Percentiles rank a stretch among this genome's conserved stretches.
Evolutionary conservation across 2,329 filamentous ascomycete species (phyloP).

Genomic region (Claviceps capensis): DNA sequence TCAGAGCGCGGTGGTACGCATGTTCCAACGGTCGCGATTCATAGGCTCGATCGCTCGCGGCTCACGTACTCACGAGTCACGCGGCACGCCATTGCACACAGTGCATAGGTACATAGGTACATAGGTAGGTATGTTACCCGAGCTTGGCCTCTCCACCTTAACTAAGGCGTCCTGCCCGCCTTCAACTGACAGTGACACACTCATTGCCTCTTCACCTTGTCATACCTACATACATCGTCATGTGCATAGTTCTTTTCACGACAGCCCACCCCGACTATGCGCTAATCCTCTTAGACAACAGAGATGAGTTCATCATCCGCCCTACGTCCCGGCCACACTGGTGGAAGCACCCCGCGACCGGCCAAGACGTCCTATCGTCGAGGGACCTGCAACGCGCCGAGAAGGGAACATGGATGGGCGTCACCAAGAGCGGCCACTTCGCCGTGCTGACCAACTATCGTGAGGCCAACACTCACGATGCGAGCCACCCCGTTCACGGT

Average conservation of each 20-base stretch:
- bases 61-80: too few relatives aligned
- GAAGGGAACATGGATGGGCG: slow-evolving; percentile 52
- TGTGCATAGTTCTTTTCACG: slow-evolving; percentile 69
- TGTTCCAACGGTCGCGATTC: too few relatives aligned
- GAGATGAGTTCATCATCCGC: slow-evolving; percentile 57
- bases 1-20: too few relatives aligned
- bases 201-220: neutral
- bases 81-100: too few relatives aligned
- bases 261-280: slow-evolving; percentile 64
- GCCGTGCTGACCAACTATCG: slow-evolving; percentile 56
- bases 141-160: too few relatives aligned
- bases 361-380: slow-evolving; percentile 39
- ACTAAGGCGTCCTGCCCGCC: too few relatives aligned
- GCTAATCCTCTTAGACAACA: slow-evolving; percentile 63
- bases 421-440: slow-evolving; percentile 44
- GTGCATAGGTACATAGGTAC: too few relatives aligned
- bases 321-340: slow-evolving; percentile 51
- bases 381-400: slow-evolving; percentile 48
- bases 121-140: too few relatives aligned
- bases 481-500: slow-evolving; percentile 37
- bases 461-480: slow-evolving; percentile 36
- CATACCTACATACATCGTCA: slow-evolving; percentile 18
- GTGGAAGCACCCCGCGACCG: slow-evolving; percentile 38
- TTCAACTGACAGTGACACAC: neutral
- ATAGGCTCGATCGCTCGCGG: too few relatives aligned